These are phyloP conservation scores for Botrytis pseudocinerea DNA, from an alignment of 2,329 filamentous ascomycete genomes.

Conservation along the genomic window DNA sequence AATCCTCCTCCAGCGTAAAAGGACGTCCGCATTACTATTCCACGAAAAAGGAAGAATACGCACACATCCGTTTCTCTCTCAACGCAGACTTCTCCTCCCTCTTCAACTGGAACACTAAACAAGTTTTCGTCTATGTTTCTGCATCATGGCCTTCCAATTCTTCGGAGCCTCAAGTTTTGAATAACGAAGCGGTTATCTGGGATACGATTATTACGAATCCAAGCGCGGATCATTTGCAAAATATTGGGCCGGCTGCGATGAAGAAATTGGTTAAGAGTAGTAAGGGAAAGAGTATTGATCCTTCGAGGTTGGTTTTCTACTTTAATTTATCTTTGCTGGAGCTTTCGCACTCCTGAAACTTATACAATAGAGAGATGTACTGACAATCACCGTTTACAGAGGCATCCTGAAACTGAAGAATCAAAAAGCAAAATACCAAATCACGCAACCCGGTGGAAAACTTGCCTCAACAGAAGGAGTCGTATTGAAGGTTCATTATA, in stretches of 20 bases:
- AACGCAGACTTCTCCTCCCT: slow-evolving; percentile 87
- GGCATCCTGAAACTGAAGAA: slow-evolving; percentile 77
- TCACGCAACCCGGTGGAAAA: slow-evolving; percentile 82
- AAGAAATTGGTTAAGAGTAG: slow-evolving; percentile 63
- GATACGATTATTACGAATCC: slow-evolving; percentile 85
- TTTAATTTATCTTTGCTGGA: background rate
- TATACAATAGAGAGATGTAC: background rate
- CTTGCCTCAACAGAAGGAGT: slow-evolving; percentile 74
- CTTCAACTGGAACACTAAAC: slow-evolving; percentile 99
- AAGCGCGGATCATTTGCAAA: slow-evolving; percentile 62
- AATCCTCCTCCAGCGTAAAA: slow-evolving; percentile 61
- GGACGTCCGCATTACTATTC: slow-evolving; percentile 97
- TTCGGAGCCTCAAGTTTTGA: slow-evolving; percentile 29
- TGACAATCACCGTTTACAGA: slow-evolving; percentile 42
- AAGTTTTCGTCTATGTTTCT: slow-evolving; percentile 94
- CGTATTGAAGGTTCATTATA: slow-evolving; percentile 83
- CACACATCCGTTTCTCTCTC: slow-evolving; percentile 88
- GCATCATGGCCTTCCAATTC: slow-evolving; percentile 62
- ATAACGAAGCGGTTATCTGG: slow-evolving; percentile 86
- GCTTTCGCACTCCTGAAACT: background rate
- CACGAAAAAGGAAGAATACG: slow-evolving; percentile 90
- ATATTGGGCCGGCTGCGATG: slow-evolving; percentile 59
- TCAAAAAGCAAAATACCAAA: slow-evolving; percentile 94
- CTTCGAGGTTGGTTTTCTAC: slow-evolving; percentile 33
- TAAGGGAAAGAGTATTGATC: slow-evolving; percentile 59